A percentile compares a stretch with the other conserved stretches of the same genome.
Conservation (phyloP, 306 rosid genomes). For the Arachis stenosperma region DNA sequence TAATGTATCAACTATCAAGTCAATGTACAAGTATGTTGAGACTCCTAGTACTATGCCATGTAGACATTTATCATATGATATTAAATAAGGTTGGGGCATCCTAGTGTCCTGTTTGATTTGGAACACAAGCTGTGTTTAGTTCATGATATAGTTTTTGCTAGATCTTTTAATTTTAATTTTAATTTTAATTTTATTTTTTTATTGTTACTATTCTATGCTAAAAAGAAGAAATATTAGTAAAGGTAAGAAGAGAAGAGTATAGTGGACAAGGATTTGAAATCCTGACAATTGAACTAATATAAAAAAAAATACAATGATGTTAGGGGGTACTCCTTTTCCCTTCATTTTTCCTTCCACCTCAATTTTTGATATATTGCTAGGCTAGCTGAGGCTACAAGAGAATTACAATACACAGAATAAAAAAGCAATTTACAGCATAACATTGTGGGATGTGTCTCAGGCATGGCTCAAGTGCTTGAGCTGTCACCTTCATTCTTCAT, state of each 20-base stretch:
- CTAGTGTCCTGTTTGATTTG: not conserved
- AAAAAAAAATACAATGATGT: conserved; percentile 1
- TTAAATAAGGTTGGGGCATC: not conserved
- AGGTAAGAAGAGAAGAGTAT: not conserved
- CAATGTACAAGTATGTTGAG: not conserved
- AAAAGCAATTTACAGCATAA: conserved; percentile 10
- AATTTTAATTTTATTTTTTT: no score
- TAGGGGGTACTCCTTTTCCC: not conserved
- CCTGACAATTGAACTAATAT: not conserved
- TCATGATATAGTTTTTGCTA: not conserved
- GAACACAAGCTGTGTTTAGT: not conserved
- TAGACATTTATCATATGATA: not conserved
- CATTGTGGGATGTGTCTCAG: conserved; percentile 21
- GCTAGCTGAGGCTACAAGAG: not conserved
- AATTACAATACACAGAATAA: not conserved
- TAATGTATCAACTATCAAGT: conserved; percentile 6
- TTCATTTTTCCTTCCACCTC: no score
- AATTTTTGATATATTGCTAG: not conserved
- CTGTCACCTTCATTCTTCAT: conserved; percentile 1
- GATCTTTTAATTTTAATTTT: not conserved
- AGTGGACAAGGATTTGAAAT: not conserved
- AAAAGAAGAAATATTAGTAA: not conserved
- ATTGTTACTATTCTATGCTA: not conserved
- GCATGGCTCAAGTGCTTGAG: conserved; percentile 10
- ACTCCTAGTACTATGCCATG: not conserved